Percentiles rank a stretch among this genome's conserved stretches.
phyloP scores from a whole-genome alignment of 306 rosid species.

The Quercus suber region DNA sequence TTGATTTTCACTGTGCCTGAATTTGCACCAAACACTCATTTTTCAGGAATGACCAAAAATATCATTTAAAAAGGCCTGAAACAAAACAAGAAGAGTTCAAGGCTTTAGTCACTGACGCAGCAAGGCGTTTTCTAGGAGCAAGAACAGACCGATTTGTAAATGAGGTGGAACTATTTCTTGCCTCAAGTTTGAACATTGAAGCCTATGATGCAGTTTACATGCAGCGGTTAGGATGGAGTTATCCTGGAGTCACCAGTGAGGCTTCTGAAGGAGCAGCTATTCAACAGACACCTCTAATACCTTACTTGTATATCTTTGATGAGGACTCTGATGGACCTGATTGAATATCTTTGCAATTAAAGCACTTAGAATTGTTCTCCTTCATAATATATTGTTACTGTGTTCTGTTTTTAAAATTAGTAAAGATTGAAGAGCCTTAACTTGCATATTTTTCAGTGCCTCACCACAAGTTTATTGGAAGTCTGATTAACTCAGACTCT shows the following conservation, averaged over 20 bases:
- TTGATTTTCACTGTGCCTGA: not conserved
- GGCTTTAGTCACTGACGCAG: constrained; percentile 52
- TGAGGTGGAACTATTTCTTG: constrained; percentile 82
- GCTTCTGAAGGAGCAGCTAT: constrained; percentile 33
- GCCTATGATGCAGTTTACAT: constrained; percentile 79
- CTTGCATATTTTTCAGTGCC: constrained; percentile 1
- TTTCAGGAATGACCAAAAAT: constrained; percentile 43
- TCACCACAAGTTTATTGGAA: not conserved
- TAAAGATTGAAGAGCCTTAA: not conserved
- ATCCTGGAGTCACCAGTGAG: constrained; percentile 40
- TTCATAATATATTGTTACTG: not conserved
- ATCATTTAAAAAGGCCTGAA: constrained; percentile 30
- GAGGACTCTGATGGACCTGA: constrained; percentile 56
- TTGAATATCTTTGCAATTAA: constrained; percentile 20
- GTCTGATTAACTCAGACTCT: not conserved
- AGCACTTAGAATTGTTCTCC: not conserved
- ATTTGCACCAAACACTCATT: not conserved
- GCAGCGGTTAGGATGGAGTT: constrained; percentile 80
- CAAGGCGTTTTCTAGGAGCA: constrained; percentile 60
- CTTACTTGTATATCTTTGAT: constrained; percentile 64
- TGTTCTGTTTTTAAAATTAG: not conserved
- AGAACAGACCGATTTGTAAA: constrained; percentile 62
- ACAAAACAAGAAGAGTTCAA: constrained; percentile 55
- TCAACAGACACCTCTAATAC: constrained; percentile 46
- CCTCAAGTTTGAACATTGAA: constrained; percentile 81